Conservation (phyloP, 2,329 filamentous ascomycete species). For the Golovinomyces cichoracearum region DNA sequence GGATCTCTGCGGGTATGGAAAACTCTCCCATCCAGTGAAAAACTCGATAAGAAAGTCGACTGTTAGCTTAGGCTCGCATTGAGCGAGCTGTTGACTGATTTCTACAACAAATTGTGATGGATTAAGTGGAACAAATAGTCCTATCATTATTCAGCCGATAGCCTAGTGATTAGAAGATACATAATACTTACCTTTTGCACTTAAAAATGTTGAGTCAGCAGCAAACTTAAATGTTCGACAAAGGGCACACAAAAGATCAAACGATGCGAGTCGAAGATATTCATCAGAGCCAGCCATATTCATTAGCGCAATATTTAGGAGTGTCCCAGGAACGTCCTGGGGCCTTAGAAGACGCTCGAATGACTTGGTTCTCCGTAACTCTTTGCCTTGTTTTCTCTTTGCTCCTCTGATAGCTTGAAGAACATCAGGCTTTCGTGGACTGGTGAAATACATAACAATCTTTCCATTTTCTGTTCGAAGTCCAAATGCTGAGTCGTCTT, state of each 20-base stretch:
- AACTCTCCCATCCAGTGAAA: slow-evolving; percentile 46
- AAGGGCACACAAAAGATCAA: slow-evolving; percentile 39
- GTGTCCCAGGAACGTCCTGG: slow-evolving; percentile 43
- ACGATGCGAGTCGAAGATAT: slow-evolving; percentile 34
- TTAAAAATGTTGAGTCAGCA: slow-evolving; percentile 33
- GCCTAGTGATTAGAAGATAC: not conserved
- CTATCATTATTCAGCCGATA: slow-evolving; percentile 16
- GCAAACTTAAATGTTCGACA: slow-evolving; percentile 43
- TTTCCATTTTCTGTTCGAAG: slow-evolving; percentile 42
- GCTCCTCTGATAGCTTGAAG: slow-evolving; percentile 35
- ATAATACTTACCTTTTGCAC: slow-evolving; percentile 26
- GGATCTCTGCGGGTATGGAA: slow-evolving; percentile 39
- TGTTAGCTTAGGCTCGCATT: slow-evolving; percentile 38
- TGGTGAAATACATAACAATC: slow-evolving; percentile 47
- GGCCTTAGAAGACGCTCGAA: slow-evolving; percentile 40
- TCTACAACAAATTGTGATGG: slow-evolving; percentile 37
- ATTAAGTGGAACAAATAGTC: slow-evolving; percentile 36
- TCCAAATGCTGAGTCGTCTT: slow-evolving; percentile 42
- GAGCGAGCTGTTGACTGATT: slow-evolving; percentile 36
- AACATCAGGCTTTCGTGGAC: slow-evolving; percentile 35
- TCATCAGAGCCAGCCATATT: slow-evolving; percentile 38
- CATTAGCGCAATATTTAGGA: slow-evolving; percentile 39
- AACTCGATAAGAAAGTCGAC: slow-evolving; percentile 48
- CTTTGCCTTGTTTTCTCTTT: slow-evolving; percentile 38
- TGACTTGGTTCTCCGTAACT: slow-evolving; percentile 31